phyloP scores from a whole-genome alignment of 768 basidiomycete genomes.

The Macrocybe gigantea region DNA sequence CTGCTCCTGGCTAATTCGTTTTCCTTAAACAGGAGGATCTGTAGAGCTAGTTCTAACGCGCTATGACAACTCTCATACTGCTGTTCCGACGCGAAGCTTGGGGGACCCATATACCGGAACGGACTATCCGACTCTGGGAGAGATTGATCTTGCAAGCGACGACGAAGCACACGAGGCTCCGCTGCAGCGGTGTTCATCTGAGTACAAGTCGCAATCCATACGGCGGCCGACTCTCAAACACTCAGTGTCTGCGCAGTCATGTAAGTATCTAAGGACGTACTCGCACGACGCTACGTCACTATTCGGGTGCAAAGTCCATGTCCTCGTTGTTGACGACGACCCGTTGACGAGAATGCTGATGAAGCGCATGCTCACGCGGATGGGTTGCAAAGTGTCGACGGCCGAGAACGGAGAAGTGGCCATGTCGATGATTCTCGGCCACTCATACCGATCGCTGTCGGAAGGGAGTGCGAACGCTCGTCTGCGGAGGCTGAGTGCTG shows the following conservation, averaged over 20 bases:
- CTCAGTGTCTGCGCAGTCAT: no score
- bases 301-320: slow-evolving; percentile 13
- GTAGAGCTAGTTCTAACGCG: slow-evolving; percentile 41
- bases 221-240: no score
- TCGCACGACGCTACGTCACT: no score
- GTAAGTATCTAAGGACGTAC: no score
- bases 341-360: slow-evolving; percentile 57
- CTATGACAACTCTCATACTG: slow-evolving; percentile 22
- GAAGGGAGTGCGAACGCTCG: slow-evolving; percentile 17
- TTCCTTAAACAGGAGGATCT: slow-evolving; percentile 29
- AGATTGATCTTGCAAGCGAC: not conserved
- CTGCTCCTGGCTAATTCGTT: not conserved
- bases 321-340: slow-evolving; percentile 67
- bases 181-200: not conserved
- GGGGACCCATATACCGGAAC: slow-evolving; percentile 35
- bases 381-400: slow-evolving; percentile 54
- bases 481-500: not conserved
- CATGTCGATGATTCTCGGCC: slow-evolving; percentile 46
- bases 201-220: no score
- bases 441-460: slow-evolving; percentile 3
- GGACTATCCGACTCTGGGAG: slow-evolving; percentile 12
- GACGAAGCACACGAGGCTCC: not conserved
- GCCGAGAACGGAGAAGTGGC: slow-evolving; percentile 67
- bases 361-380: slow-evolving; percentile 54
- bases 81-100: slow-evolving; percentile 35